These are phyloP conservation scores for Cantharellus cinnabarinus DNA, from an alignment of 768 basidiomycete genomes.

Conservation along the genomic window DNA sequence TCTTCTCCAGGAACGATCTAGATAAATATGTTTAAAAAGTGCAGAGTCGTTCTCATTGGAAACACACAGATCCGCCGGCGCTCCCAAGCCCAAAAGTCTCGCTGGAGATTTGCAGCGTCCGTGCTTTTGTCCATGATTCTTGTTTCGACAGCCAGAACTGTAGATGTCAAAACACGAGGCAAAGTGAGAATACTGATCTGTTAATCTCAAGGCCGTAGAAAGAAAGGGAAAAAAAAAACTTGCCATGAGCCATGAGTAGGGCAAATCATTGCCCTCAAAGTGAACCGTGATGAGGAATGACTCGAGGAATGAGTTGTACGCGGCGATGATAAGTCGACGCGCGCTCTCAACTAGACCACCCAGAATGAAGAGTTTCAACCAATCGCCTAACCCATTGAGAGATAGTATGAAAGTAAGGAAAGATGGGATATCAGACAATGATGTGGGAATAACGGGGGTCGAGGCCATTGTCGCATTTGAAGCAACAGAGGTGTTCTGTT, in stretches of 20 bases:
- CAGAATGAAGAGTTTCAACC: constrained; percentile 40
- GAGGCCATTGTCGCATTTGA: neutral
- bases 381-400: constrained; percentile 21
- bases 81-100: constrained; percentile 1
- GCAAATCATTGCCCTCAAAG: constrained; percentile 37
- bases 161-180: neutral
- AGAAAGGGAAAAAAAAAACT: neutral
- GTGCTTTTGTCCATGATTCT: constrained; percentile 16
- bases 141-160: neutral
- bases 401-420: constrained; percentile 6
- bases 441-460: too few relatives aligned
- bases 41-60: neutral
- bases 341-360: constrained; percentile 41
- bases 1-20: neutral
- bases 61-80: neutral
- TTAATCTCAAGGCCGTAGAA: neutral
- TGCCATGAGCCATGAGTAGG: constrained; percentile 48
- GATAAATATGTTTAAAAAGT: neutral
- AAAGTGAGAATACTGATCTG: neutral
- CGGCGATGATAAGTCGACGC: constrained; percentile 25
- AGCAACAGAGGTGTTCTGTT: neutral
- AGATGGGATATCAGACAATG: neutral
- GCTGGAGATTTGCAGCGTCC: constrained; percentile 34
- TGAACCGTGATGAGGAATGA: constrained; percentile 42
- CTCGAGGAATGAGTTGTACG: constrained; percentile 26